Evolutionary conservation across 306 rosid species (phyloP).

Genomic region (Begonia loranthoides): DNA sequence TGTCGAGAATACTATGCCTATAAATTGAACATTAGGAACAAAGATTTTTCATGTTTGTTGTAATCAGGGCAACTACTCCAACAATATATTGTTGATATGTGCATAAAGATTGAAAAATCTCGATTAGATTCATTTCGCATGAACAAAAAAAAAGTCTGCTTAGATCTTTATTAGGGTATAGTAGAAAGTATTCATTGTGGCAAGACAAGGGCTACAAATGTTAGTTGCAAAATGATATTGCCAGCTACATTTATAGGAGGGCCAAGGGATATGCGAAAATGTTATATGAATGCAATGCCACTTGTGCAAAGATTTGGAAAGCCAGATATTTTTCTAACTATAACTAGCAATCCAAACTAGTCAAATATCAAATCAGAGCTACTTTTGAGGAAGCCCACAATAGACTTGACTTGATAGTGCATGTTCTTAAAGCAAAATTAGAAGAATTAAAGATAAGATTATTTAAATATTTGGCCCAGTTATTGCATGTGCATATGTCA

Average conservation of each 20-base stretch:
- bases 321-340: no score
- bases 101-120: background rate
- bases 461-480: background rate
- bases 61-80: no score
- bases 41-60: no score
- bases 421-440: background rate
- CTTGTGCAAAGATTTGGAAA: constrained; percentile 4
- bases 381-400: background rate
- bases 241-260: constrained; percentile 1
- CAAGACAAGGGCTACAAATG: background rate
- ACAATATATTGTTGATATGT: no score
- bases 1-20: no score
- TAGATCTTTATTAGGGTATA: constrained; percentile 1
- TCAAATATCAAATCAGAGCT: background rate
- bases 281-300: background rate
- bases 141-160: background rate
- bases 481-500: background rate
- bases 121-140: background rate
- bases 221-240: background rate
- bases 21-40: no score
- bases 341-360: background rate
- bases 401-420: background rate
- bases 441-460: background rate
- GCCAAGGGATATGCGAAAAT: background rate
- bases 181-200: background rate